Conservation (phyloP, 129 eudicot species). For the Dittrichia graveolens region DNA sequence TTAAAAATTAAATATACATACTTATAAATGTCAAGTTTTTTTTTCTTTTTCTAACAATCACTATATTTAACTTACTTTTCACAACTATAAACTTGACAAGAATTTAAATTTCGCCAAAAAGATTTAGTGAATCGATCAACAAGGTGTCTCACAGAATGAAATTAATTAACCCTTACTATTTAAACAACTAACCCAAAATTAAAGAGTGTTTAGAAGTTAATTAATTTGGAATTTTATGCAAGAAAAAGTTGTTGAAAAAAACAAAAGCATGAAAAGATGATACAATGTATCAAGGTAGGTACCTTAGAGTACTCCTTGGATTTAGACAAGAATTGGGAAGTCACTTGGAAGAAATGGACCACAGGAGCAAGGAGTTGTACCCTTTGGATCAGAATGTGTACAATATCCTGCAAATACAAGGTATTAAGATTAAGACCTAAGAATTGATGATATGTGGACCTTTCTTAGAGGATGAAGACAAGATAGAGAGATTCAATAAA, state of each 20-base stretch:
- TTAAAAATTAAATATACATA: too few relatives aligned
- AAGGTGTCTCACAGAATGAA: too few relatives aligned
- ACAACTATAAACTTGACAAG: too few relatives aligned
- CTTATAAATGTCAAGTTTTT: too few relatives aligned
- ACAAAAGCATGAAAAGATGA: slow-evolving; percentile 39
- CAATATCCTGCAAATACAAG: slow-evolving; percentile 27
- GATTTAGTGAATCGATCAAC: too few relatives aligned
- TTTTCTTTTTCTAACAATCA: too few relatives aligned
- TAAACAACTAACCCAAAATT: background rate
- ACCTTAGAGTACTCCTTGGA: slow-evolving; percentile 33
- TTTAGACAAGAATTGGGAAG: slow-evolving; percentile 37
- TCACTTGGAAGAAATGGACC: slow-evolving; percentile 38
- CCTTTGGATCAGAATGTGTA: slow-evolving; percentile 21
- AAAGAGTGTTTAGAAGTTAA: background rate
- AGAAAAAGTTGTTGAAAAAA: slow-evolving; percentile 18
- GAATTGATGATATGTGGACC: slow-evolving; percentile 43
- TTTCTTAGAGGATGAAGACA: slow-evolving; percentile 36
- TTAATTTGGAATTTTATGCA: slow-evolving; percentile 24
- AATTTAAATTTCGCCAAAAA: too few relatives aligned
- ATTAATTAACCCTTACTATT: background rate
- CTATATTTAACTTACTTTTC: background rate
- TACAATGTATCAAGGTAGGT: slow-evolving; percentile 26
- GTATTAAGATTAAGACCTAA: slow-evolving; percentile 31
- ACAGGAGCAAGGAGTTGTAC: slow-evolving; percentile 27
- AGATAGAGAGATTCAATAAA: slow-evolving; percentile 37